These are phyloP conservation scores for Boletus edulis DNA, from an alignment of 768 basidiomycete genomes.

Conservation along the genomic window DNA sequence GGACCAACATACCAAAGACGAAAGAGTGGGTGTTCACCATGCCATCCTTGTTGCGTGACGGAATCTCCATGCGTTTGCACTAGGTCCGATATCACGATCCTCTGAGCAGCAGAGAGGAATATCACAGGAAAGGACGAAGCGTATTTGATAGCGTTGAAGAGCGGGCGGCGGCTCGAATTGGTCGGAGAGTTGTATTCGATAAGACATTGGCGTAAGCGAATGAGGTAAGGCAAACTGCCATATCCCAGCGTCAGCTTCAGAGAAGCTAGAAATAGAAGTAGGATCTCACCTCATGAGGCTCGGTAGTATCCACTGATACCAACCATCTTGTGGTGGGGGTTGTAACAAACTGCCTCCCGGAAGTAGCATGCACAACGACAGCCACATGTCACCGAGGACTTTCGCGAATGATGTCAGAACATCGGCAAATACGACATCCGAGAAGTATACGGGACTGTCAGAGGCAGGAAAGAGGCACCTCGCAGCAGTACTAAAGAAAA, in stretches of 20 bases:
- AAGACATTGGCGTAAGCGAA: constrained; percentile 93
- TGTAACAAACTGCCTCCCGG: constrained; percentile 73
- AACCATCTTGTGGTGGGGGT: constrained; percentile 59
- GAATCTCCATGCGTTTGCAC: constrained; percentile 46
- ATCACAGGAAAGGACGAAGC: constrained; percentile 97
- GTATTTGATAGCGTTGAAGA: constrained; percentile 94
- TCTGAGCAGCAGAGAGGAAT: constrained; percentile 87
- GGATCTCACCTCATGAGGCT: constrained; percentile 77
- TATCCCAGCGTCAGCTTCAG: constrained; percentile 9
- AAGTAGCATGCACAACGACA: constrained; percentile 84
- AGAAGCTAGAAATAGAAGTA: not conserved
- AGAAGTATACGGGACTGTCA: constrained; percentile 71
- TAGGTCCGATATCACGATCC: constrained; percentile 62
- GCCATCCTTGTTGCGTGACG: constrained; percentile 53
- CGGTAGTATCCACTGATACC: constrained; percentile 75
- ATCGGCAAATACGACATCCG: constrained; percentile 93
- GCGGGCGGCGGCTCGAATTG: constrained; percentile 66
- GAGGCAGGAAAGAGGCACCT: constrained; percentile 72
- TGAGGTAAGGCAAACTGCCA: constrained; percentile 74
- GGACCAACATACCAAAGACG: constrained; percentile 66
- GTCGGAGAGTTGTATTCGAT: constrained; percentile 70
- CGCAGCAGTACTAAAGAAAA: constrained; percentile 54
- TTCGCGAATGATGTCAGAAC: constrained; percentile 96
- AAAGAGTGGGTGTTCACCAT: constrained; percentile 76
- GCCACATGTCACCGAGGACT: constrained; percentile 92